phyloP scores from a whole-genome alignment of 2,329 filamentous ascomycete species.

The Colletotrichum echinochloae region DNA sequence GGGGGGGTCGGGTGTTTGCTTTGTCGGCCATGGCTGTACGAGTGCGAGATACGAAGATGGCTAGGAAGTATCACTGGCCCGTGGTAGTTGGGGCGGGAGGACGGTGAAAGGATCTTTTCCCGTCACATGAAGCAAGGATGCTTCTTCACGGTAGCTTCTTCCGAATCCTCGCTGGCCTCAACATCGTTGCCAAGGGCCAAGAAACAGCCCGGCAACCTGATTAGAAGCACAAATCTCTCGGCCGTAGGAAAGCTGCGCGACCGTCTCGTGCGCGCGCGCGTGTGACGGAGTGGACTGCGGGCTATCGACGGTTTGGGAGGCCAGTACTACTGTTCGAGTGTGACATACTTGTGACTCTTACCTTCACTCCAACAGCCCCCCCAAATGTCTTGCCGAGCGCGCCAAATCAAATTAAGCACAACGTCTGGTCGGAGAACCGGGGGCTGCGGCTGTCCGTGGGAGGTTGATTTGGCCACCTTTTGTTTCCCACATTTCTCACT shows the following conservation, averaged over 20 bases:
- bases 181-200: not conserved
- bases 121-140: not conserved
- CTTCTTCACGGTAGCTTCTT: not conserved
- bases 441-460: not conserved
- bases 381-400: not conserved
- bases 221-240: not conserved
- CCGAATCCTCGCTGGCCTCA: not conserved
- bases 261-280: not conserved
- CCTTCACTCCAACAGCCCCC: not conserved
- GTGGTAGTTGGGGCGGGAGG: not conserved
- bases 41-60: slow-evolving; percentile 5
- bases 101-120: not conserved
- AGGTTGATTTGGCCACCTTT: not conserved
- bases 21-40: not conserved
- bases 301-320: not conserved
- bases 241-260: slow-evolving; percentile 3
- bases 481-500: not conserved
- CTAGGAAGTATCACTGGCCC: not conserved
- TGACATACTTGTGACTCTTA: not conserved
- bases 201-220: not conserved
- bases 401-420: not conserved
- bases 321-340: not conserved
- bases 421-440: not conserved
- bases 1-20: not conserved
- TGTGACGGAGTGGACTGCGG: not conserved